Base-by-base conservation (phyloP, 2,329 filamentous ascomycete species). In the Dothistroma pini region DNA sequence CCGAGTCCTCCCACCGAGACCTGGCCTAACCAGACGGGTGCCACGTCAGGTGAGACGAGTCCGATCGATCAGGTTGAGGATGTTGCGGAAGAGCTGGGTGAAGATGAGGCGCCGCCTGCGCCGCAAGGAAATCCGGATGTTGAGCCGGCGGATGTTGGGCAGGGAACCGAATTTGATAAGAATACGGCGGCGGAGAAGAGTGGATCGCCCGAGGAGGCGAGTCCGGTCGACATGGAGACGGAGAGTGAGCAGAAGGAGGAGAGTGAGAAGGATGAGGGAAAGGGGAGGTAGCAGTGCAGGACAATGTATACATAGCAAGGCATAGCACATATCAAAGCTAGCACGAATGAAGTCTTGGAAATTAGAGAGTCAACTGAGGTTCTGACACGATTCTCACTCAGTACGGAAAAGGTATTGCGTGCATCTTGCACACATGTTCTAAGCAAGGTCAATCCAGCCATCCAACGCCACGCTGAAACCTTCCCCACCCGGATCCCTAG, bases 21-120 rank as follows among this genome's bases (percentile, higher is more conserved):
- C 11, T 57, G 54, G 38, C 38, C 54, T 49, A 38, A 41, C 9
- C n/a, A 49, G 6, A 50, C 34, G 25, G 34, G 34, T 34, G 53
- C 53, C 2, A 44, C 34, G 7, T 44, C 53, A 5, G 34, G 34
- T 25, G 53, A 55, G 38, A 47, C 53, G 16, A 6, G 34, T 21
- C 53, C 53, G 21, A 53, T 53, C 31, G 53, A 47, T 47, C 53
- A 55, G 44, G 53, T 60, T 10, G 59, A 41, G 41, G 59, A 61
- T n/a, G 64, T 63, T 3, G 62, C 55, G 19, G 54, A 66, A 55
- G 64, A 66, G 57, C 54, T 64, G n/a, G 64, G 60, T 32, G 64
- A 66, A 54, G 31, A 57, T 12, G 56, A 59, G 41, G n/a, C 8
- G 19, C 51, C 54, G 32, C 47, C 34, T 32, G 21, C 21, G 54